Evolutionary conservation across 2,329 filamentous ascomycete species (phyloP), one percentile per base, ranked within the genome.

Genomic region (Sodiomyces alkalinus): DNA sequence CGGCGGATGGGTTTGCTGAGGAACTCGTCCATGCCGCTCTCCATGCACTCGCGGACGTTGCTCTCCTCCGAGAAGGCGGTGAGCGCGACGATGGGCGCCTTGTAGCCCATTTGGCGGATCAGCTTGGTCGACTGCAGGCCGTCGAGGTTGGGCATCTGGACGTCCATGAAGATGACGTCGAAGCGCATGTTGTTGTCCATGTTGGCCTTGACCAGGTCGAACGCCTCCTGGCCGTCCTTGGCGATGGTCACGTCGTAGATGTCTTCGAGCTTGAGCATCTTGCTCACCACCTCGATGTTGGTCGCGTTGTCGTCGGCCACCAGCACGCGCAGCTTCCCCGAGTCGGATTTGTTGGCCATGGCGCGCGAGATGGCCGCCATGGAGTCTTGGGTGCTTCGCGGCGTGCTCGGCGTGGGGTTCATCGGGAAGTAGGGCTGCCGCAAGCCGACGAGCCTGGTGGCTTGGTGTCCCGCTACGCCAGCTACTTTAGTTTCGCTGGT

Each of bases 141-240:
- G 44, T 93, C 85, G 10, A 94, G 66, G 37, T 90, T 92, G 4
- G 86, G 86, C 86, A 94, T 94, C 53, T 81, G 82, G 6, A 93
- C 78, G 43, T 94, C 86, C 86, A 93, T 94, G 46, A 93, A 90
- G 37, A 94, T 87, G 16, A 94, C 62, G 40, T 92, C 82, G 46
- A 87, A 93, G 3, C 68, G 67, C 30, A 68, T 62, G 29, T 75
- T 67, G 17, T 66, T 67, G 27, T 75, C 71, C 79, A 92, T 90
- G 37, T 74, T 79, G 11, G 73, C 73, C 47, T 83, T 86, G 39
- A 93, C 85, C 17, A 79, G 62, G 36, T 93, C 83, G 33, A 85
- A 81, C 0, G 86, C 86, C 52, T 93, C 81, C 49, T 92, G 80
- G 0, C 79, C 80, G 42, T 83, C 78, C 46, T 82, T 81, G 29